phyloP scores from a whole-genome alignment of 1,284 basidiomycete species.

The Clitocybe nebularis region DNA sequence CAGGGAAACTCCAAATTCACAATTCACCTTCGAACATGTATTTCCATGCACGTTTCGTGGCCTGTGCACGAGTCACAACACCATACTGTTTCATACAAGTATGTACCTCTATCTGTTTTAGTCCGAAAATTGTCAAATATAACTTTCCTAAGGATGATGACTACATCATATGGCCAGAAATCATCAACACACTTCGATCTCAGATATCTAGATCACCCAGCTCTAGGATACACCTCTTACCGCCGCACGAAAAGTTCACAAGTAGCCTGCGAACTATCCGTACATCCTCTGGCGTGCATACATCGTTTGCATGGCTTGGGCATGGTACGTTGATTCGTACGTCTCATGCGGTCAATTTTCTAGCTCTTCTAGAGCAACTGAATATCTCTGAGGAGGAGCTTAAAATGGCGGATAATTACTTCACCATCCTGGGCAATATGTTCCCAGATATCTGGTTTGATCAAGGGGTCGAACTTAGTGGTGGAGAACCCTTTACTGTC shows the following conservation, averaged over 20 bases:
- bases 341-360: slow-evolving; percentile 41
- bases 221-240: slow-evolving; percentile 49
- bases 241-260: slow-evolving; percentile 58
- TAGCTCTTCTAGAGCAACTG: slow-evolving; percentile 42
- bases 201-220: slow-evolving; percentile 28
- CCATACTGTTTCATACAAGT: slow-evolving; percentile 64
- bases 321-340: slow-evolving; percentile 54
- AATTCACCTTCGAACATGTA: slow-evolving; percentile 59
- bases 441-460: slow-evolving; percentile 49
- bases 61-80: slow-evolving; percentile 49
- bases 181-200: slow-evolving; percentile 46
- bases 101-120: too few relatives aligned
- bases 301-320: slow-evolving; percentile 65
- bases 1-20: slow-evolving; percentile 43
- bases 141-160: slow-evolving; percentile 61
- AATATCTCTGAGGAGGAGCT: slow-evolving; percentile 45
- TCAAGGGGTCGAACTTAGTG: slow-evolving; percentile 55
- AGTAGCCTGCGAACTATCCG: slow-evolving; percentile 38
- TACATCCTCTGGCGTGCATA: slow-evolving; percentile 36
- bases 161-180: slow-evolving; percentile 55
- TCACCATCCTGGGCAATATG: slow-evolving; percentile 51
- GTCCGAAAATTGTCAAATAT: too few relatives aligned
- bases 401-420: slow-evolving; percentile 72
- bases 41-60: slow-evolving; percentile 64
- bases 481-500: slow-evolving; percentile 59